Evolutionary conservation across 768 basidiomycete genomes (phyloP).

Genomic region (Termitomyces sp.): DNA sequence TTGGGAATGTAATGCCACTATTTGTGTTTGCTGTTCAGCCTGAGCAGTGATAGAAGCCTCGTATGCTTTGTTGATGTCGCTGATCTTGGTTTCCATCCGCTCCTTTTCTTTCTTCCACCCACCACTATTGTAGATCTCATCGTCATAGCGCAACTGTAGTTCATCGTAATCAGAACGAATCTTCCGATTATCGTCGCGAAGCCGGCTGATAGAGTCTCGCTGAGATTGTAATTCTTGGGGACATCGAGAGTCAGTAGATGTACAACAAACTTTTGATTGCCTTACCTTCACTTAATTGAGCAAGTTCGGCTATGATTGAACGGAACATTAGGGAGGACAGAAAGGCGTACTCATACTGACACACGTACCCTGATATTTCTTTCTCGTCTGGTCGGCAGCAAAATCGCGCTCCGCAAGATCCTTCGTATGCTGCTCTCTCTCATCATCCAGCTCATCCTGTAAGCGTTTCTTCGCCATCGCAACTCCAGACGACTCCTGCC

Average conservation of each 20-base stretch:
- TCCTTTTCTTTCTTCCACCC: constrained; percentile 89
- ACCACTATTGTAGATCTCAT: constrained; percentile 71
- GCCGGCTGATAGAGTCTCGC: constrained; percentile 66
- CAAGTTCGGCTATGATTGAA: constrained; percentile 54
- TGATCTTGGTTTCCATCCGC: constrained; percentile 78
- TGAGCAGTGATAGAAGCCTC: constrained; percentile 68
- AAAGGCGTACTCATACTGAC: not conserved
- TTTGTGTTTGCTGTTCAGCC: constrained; percentile 79
- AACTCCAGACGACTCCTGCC: constrained; percentile 61
- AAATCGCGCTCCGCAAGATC: constrained; percentile 80
- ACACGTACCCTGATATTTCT: constrained; percentile 75
- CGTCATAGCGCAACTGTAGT: constrained; percentile 68
- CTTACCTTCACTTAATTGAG: constrained; percentile 74
- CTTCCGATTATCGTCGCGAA: constrained; percentile 78
- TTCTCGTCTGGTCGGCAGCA: constrained; percentile 71
- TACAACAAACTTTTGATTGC: not conserved
- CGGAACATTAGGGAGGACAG: not conserved
- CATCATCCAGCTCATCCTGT: constrained; percentile 74
- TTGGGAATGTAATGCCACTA: constrained; percentile 80
- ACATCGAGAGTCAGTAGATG: not conserved
- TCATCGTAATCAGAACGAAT: constrained; percentile 72
- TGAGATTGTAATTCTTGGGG: constrained; percentile 68
- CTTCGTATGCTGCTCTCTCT: constrained; percentile 72
- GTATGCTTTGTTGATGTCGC: constrained; percentile 68
- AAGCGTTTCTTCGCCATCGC: constrained; percentile 60